These are phyloP conservation scores for Polygonum aviculare DNA, from an alignment of 148 eudicot species.

Conservation along the genomic window DNA sequence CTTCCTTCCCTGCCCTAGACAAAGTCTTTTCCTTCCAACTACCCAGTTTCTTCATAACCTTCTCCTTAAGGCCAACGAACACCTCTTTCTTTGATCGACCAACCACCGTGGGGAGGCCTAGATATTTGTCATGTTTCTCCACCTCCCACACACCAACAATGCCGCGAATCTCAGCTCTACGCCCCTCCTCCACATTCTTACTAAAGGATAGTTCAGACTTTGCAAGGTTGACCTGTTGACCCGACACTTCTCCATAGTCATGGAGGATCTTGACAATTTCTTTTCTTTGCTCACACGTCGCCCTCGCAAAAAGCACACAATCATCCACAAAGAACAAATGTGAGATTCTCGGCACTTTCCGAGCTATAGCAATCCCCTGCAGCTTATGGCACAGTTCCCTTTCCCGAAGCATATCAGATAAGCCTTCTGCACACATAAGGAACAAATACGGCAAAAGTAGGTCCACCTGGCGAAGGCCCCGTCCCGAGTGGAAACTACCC, in stretches of 20 bases:
- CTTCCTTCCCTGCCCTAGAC: no score
- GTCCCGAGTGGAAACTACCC: no score
- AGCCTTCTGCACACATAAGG: neutral
- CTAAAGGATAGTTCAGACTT: neutral
- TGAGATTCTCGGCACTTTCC: no score
- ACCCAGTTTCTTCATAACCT: no score
- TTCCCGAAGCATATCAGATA: no score
- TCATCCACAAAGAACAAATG: neutral
- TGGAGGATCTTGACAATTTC: neutral
- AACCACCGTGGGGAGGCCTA: neutral
- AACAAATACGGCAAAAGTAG: neutral
- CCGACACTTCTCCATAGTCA: neutral
- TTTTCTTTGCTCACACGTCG: neutral
- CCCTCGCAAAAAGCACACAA: neutral
- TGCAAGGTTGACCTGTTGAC: neutral
- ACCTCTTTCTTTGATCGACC: neutral
- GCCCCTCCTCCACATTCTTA: neutral
- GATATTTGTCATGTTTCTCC: neutral
- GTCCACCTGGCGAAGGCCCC: no score
- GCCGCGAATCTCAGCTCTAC: neutral
- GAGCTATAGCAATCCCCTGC: no score
- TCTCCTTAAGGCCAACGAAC: no score
- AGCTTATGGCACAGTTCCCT: no score
- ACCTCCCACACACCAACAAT: neutral
- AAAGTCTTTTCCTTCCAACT: no score